A percentile compares a stretch with the other conserved stretches of the same genome.
Conservation (phyloP, 768 basidiomycete species). For the Candolleomyces eurysporus region DNA sequence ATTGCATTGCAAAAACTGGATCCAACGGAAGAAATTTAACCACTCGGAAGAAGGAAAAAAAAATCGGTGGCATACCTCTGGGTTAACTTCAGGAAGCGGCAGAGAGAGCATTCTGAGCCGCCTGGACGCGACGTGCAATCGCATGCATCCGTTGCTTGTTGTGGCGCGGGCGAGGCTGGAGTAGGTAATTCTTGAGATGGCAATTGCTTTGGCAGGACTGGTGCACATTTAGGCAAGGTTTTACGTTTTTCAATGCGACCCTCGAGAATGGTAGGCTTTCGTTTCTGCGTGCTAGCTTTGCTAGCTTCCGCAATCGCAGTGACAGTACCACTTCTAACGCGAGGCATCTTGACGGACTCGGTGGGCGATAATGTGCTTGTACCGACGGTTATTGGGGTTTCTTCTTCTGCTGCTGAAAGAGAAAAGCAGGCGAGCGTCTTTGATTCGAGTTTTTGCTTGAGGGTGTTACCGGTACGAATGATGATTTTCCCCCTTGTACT, state of each 20-base stretch:
- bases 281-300: neutral
- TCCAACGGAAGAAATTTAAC: neutral
- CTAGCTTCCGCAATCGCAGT: neutral
- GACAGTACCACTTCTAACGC: neutral
- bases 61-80: neutral
- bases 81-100: neutral
- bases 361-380: neutral
- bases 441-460: neutral
- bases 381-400: neutral
- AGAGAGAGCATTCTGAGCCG: neutral
- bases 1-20: constrained; percentile 4
- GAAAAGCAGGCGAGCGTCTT: neutral
- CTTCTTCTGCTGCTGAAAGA: neutral
- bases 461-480: neutral
- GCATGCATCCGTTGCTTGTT: neutral
- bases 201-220: neutral
- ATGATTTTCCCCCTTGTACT: neutral
- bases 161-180: neutral
- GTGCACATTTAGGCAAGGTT: neutral
- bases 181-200: neutral
- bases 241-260: constrained; percentile 8
- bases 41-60: neutral
- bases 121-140: neutral
- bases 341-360: neutral
- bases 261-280: neutral